Evolutionary conservation across 2,329 filamentous ascomycete species (phyloP), one percentile per base, ranked within the genome.

Genomic region (Hirsutella minnesotensis): DNA sequence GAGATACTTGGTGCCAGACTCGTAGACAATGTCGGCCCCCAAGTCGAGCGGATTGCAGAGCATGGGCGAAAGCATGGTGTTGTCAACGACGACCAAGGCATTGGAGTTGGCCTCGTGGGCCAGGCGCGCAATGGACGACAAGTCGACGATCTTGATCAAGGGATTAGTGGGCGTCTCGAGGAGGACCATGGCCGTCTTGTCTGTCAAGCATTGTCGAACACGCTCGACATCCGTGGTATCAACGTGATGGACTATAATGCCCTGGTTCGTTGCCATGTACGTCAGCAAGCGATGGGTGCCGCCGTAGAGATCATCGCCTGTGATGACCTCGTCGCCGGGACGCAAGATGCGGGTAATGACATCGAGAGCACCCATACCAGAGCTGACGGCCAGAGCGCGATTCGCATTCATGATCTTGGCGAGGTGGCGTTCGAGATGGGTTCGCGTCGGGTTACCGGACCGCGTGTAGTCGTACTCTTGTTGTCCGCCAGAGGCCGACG

Each of bases 401-500:
- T 81, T 80, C 38, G 92, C 92, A 54, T 86, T 89, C 94, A 98
- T 98, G 61, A 98, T 94, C 76, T 98, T 98, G 57, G 94, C 92
- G 54, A 98, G 72, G 64, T 98, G 92, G 46, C 90, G 81, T 69
- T 98, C 92, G 49, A 98, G 78, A 58, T 98, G 92, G 29, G 90
- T 94, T 51, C 92, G 79, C 45, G 92, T 98, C 16, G 92, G 92
- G 62, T 98, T 98, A 44, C 92, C 92, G 30, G 89, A 96, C 47
- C 94, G 86, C 46, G 92, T 96, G 70, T 98, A 98, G 69, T 98
- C 92, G 65, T 96, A 98, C 64, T 96, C 89, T 57, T 77, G 71
- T 52, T 79, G 84, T 46, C 86, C 87, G 46, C 86, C 87, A 38
- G 66, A 73, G 48, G 84, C 83, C 16, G 83, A 86, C 19, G 77